Evolutionary conservation across 352 stramenopile genomes (phyloP).

Genomic region (Globisporangium iwayamae): DNA sequence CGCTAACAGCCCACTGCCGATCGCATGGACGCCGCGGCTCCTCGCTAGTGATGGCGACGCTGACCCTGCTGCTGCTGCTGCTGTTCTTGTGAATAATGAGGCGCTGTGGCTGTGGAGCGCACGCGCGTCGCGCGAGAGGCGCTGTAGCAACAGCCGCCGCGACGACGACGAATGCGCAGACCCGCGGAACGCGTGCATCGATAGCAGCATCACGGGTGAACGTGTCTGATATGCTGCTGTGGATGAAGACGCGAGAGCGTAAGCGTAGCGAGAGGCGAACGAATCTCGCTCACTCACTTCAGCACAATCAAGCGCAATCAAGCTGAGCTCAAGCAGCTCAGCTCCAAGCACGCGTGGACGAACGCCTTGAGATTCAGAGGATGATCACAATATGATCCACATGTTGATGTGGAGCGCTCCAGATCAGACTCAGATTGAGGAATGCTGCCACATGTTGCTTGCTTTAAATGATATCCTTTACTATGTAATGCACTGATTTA

Average conservation of each 20-base stretch:
- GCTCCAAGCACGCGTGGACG: not conserved
- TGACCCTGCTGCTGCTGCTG: not conserved
- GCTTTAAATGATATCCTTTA: not conserved
- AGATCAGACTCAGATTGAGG: not conserved
- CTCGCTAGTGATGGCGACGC: slow-evolving; percentile 1
- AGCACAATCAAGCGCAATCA: not conserved
- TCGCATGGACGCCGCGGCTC: slow-evolving; percentile 1
- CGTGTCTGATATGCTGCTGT: not conserved
- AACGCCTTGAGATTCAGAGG: slow-evolving; percentile 2
- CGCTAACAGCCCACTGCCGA: slow-evolving; percentile 5
- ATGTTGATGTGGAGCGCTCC: not conserved
- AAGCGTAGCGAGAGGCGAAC: no score
- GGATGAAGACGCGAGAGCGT: not conserved
- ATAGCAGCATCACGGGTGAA: slow-evolving; percentile 21
- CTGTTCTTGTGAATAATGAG: not conserved
- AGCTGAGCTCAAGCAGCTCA: not conserved
- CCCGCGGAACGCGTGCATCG: slow-evolving; percentile 18
- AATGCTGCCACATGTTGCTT: not conserved
- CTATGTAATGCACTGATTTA: not conserved
- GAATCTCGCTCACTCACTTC: not conserved
- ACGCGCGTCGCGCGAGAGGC: slow-evolving; percentile 1
- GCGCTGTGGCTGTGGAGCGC: not conserved
- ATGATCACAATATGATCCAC: not conserved
- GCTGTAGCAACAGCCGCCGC: slow-evolving; percentile 14
- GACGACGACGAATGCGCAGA: slow-evolving; percentile 9